Evolutionary conservation across 23 red algal genomes (phyloP), one percentile per base, ranked within the genome.

Genomic region (Gracilariopsis chorda): DNA sequence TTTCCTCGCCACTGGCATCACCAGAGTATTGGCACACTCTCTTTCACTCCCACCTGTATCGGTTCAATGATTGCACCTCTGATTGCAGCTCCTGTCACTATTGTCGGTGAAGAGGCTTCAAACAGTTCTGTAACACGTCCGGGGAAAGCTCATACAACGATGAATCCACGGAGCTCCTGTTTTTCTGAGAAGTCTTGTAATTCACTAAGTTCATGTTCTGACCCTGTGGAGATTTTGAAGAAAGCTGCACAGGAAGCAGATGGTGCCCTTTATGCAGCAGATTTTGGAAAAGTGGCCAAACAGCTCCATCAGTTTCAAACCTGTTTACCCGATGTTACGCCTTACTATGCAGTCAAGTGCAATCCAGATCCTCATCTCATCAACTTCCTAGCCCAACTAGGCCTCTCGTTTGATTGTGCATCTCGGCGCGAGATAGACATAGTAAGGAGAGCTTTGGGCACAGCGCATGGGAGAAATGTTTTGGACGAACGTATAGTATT

Each of bases 301-400:
- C 92, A 89, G 33, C 58, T 86, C 74, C 68, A 51, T 62, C 32
- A 92, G 41, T 98, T 98, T 48, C 59, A 24, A 24, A 58, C 83
- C 14, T 43, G 73, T 17, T 58, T 98, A 33, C 91, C 95, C 3
- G 72, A 82, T 4, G 80, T 98, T 7, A 58, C 43, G 3, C 95
- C 92, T 5, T 80, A 94, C 77, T 98, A 82, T 55, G 95, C 95
- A 0, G 87, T 98, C n/a, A 98, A 98, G 77, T 98, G 95, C 81
- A 94, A 94, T 51, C 92, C 95, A 1, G 95, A 98, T 78, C 53
- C 78, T 6, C 29, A 60, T 28, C 67, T 98, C 9, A 51, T 94
- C 39, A 52, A 47, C 32, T 70, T 94, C 8, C 63, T 98, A 32
- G 95, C 95, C 7, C 36, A 28, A 0, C 16, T 98, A 5, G 95